Evolutionary conservation across 352 stramenopile genomes (phyloP).

Genomic region (Globisporangium paroecandrum): DNA sequence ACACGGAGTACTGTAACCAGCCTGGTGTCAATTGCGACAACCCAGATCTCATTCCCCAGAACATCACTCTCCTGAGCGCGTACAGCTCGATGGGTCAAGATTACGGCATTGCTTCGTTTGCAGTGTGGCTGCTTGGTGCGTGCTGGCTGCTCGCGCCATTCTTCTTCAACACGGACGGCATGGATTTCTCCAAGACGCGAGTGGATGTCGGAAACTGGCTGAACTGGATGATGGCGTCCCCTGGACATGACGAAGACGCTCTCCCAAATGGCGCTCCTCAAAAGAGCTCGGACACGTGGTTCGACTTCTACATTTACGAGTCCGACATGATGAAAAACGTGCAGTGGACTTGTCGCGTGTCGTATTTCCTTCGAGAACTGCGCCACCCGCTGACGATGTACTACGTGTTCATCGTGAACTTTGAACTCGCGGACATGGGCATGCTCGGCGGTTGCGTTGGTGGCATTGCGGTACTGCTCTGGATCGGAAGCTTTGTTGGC

Average conservation of each 20-base stretch:
- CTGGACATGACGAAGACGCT: conserved; percentile 39
- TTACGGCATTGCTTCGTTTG: conserved; percentile 86
- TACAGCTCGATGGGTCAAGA: conserved; percentile 86
- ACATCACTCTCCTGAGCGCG: conserved; percentile 66
- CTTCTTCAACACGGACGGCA: conserved; percentile 85
- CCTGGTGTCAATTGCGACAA: conserved; percentile 53
- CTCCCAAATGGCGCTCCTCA: conserved; percentile 34
- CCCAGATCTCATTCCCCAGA: conserved; percentile 52
- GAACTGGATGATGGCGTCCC: conserved; percentile 72
- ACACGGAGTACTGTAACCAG: conserved; percentile 53
- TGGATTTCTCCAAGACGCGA: conserved; percentile 84
- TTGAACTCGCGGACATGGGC: conserved; percentile 62
- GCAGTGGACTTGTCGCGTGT: conserved; percentile 57
- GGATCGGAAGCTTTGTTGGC: conserved; percentile 59
- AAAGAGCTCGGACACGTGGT: conserved; percentile 55
- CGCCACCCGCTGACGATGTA: conserved; percentile 82
- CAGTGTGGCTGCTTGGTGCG: conserved; percentile 76
- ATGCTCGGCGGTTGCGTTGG: conserved; percentile 59
- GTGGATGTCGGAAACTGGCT: conserved; percentile 84
- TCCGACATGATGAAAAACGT: conserved; percentile 59
- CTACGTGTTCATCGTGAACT: conserved; percentile 75
- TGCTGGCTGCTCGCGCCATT: conserved; percentile 83
- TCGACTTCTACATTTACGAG: conserved; percentile 80
- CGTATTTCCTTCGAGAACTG: conserved; percentile 71
- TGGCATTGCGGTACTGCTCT: conserved; percentile 57